Percentiles rank a stretch among this genome's conserved stretches.
These are phyloP conservation scores for Podila minutissima DNA, from an alignment of 192 early-diverging fungal genomes.

Conservation along the genomic window DNA sequence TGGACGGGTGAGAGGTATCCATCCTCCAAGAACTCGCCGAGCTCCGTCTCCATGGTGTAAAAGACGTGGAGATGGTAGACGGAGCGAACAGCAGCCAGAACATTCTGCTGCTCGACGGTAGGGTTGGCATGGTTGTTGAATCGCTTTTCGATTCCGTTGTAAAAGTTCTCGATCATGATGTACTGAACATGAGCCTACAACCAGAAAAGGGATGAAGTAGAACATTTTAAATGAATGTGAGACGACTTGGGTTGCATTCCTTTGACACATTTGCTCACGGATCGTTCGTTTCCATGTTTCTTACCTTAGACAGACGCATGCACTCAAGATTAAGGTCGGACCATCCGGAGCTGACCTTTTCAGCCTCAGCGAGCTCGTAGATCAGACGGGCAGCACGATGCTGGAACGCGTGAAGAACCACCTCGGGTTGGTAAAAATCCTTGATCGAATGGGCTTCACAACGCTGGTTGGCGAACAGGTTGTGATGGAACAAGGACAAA, in stretches of 20 bases:
- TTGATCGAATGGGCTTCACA: constrained; percentile 22
- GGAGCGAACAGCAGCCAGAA: constrained; percentile 53
- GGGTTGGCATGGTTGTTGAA: constrained; percentile 14
- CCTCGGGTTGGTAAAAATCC: constrained; percentile 58
- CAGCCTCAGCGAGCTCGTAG: constrained; percentile 67
- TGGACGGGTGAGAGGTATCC: constrained; percentile 63
- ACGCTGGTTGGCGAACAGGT: constrained; percentile 19
- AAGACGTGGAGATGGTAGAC: constrained; percentile 65
- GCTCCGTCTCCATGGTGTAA: constrained; percentile 71
- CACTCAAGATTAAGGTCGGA: constrained; percentile 79
- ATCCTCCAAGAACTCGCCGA: constrained; percentile 65
- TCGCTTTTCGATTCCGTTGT: constrained; percentile 55
- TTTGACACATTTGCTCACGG: neutral
- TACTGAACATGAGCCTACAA: constrained; percentile 78
- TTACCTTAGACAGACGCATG: constrained; percentile 66
- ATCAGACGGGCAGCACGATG: constrained; percentile 76
- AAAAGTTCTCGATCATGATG: constrained; percentile 74
- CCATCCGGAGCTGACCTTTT: constrained; percentile 63
- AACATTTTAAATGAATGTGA: neutral
- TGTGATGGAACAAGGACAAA: constrained; percentile 13
- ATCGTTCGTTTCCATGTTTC: neutral
- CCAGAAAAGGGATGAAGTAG: neutral
- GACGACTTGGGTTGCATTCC: neutral
- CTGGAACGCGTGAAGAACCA: constrained; percentile 70
- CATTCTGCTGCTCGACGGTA: constrained; percentile 26